Evolutionary conservation across 1,284 basidiomycete species (phyloP).

Genomic region (Microbotryum lychnidis-dioicae): DNA sequence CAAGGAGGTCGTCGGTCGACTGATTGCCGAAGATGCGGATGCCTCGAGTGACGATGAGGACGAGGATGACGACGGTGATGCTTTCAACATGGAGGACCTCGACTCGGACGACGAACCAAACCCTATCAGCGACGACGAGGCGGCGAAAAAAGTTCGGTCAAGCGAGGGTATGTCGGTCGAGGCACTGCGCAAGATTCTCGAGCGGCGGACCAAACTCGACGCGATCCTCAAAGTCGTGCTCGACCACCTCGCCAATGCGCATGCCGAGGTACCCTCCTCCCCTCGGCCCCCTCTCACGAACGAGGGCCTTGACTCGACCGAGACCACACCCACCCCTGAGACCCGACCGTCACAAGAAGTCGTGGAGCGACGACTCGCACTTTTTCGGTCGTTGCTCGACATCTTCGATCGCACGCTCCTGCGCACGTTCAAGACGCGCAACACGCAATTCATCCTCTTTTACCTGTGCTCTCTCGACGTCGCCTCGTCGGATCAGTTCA

Average conservation of each 20-base stretch:
- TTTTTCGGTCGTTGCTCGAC: slow-evolving; percentile 75
- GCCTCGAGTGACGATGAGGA: slow-evolving; percentile 52
- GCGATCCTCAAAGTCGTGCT: slow-evolving; percentile 76
- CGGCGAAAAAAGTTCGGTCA: slow-evolving; percentile 44
- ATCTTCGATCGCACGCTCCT: slow-evolving; percentile 91
- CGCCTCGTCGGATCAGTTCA: slow-evolving; percentile 85
- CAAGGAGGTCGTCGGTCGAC: slow-evolving; percentile 33
- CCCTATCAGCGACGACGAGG: slow-evolving; percentile 49
- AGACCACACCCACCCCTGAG: slow-evolving; percentile 30
- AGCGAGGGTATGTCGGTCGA: slow-evolving; percentile 32
- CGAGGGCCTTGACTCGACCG: neutral
- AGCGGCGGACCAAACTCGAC: slow-evolving; percentile 85
- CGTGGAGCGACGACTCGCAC: slow-evolving; percentile 21
- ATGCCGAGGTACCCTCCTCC: slow-evolving; percentile 34
- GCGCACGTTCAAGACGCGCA: slow-evolving; percentile 90
- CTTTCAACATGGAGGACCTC: slow-evolving; percentile 25
- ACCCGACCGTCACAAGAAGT: slow-evolving; percentile 33
- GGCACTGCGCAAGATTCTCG: slow-evolving; percentile 55
- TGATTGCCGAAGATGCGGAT: slow-evolving; percentile 48
- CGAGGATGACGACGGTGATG: slow-evolving; percentile 33
- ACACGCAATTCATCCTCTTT: slow-evolving; percentile 95
- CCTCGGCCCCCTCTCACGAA: neutral
- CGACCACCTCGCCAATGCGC: slow-evolving; percentile 54
- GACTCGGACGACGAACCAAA: slow-evolving; percentile 47
- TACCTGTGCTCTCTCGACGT: slow-evolving; percentile 85